Base-by-base conservation (phyloP, 495 filamentous ascomycete species). In the Xylaria cubensis region DNA sequence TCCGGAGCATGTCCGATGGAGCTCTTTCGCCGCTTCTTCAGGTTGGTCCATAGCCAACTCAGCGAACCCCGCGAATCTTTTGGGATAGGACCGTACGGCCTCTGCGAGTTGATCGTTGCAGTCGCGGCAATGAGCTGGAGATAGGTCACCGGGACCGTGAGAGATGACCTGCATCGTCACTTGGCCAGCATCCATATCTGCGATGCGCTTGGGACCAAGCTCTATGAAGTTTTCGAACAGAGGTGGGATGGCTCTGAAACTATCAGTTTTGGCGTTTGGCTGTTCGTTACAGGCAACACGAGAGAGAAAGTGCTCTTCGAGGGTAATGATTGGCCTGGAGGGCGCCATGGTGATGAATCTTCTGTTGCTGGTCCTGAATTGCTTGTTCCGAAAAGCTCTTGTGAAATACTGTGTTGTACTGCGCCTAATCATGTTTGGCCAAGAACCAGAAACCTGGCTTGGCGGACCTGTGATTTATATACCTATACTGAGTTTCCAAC, bases 221-320 rank as follows among this genome's bases (percentile, higher is more conserved):
- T 64, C 62, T 9, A 15, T 50, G 62, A 64, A 41, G 6, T 64
- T 24, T 19, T 29, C 62, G 4, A 17, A 74, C 48, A 65, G 76
- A 72, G 15, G 46, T 15, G 77, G 76, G 17, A 79, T 51, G 21
- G 73, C 59, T 48, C 81, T 79, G 53, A 81, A 79, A 41, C 62
- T 70, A 3, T 69, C 36, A 39, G 66, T 64, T 26, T 74, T 53
- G 59, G 70, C 36, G 48, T 56, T 64, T 56, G 65, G 67, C 12
- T 29, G 48, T 2, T 69, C 64, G 41, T 77, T 19, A 39, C 46
- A 72, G 39, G 81, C 78, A 10, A 77, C 73, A 34, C 77, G 78
- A 61, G 85, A 84, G 76, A 86, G 78, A 79, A 84, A 90, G 74
- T 89, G 90, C 74, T 91, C 89, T 79, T 91, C 89, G 46, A 90